These are phyloP conservation scores for Pulveroboletus frians DNA, from an alignment of 768 basidiomycete species.

Conservation along the genomic window DNA sequence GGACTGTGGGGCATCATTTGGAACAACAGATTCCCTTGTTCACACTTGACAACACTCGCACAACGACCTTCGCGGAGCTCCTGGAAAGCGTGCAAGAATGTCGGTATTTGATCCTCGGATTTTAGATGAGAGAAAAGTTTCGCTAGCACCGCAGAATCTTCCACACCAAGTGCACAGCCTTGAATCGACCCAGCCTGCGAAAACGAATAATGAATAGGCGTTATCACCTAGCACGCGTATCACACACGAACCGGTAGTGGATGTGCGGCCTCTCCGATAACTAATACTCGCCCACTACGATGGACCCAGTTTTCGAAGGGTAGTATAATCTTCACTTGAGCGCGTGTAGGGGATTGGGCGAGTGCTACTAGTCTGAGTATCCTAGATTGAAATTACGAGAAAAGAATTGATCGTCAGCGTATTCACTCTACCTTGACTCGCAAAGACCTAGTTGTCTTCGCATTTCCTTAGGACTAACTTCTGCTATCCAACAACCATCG, in stretches of 20 bases:
- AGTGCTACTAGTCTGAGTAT: constrained; percentile 36
- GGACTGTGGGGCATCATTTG: constrained; percentile 42
- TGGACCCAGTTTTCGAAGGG: constrained; percentile 48
- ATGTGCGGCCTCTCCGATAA: constrained; percentile 62
- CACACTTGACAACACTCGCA: constrained; percentile 40
- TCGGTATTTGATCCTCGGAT: constrained; percentile 42
- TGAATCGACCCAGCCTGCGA: constrained; percentile 51
- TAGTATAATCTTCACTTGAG: constrained; percentile 36
- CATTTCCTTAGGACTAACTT: constrained; percentile 32
- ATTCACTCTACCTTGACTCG: constrained; percentile 35
- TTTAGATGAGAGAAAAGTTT: constrained; percentile 53
- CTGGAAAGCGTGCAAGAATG: constrained; percentile 50
- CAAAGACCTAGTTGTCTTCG: constrained; percentile 25
- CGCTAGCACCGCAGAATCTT: constrained; percentile 59
- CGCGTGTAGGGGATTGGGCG: constrained; percentile 30
- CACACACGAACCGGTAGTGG: constrained; percentile 45
- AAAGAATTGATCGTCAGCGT: not conserved
- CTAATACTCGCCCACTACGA: constrained; percentile 40
- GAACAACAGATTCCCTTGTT: constrained; percentile 42
- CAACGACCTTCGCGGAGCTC: constrained; percentile 54
- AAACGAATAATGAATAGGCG: not conserved
- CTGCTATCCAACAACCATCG: constrained; percentile 31
- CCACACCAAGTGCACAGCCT: constrained; percentile 47
- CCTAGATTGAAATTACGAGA: constrained; percentile 18
- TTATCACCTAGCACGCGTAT: not conserved